phyloP scores from a whole-genome alignment of 331 rosid species.

The Arachis monticola region DNA sequence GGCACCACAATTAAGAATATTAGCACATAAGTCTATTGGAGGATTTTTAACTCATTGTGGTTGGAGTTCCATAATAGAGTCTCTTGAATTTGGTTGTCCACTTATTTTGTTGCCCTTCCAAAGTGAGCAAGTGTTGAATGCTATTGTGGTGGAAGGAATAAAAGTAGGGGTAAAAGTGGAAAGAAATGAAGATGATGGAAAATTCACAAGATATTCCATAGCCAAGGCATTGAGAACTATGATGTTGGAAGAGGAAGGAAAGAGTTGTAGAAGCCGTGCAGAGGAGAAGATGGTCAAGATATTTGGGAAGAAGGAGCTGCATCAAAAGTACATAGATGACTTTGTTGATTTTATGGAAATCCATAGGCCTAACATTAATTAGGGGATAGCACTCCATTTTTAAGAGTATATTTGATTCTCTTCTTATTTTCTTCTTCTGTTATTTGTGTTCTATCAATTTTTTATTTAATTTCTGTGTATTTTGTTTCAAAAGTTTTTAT shows the following conservation, averaged over 20 bases:
- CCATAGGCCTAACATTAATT: not conserved
- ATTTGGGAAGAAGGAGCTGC: conserved; percentile 33
- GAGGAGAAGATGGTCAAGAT: conserved; percentile 35
- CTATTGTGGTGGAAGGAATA: conserved; percentile 40
- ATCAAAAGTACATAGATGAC: conserved; percentile 39
- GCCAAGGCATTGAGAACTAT: conserved; percentile 26
- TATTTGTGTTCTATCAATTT: not conserved
- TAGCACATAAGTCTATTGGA: conserved; percentile 19
- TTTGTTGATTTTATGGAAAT: conserved; percentile 16
- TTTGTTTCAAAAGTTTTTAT: too few relatives aligned
- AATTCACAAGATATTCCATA: conserved; percentile 14
- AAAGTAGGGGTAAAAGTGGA: conserved; percentile 42
- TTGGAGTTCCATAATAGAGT: conserved; percentile 1
- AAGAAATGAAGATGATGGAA: conserved; percentile 1
- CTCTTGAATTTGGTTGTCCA: conserved; percentile 24
- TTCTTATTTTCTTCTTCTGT: not conserved
- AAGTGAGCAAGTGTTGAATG: conserved; percentile 42
- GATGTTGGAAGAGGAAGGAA: conserved; percentile 18
- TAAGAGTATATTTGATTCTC: too few relatives aligned
- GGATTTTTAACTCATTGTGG: conserved; percentile 26
- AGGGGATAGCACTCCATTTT: not conserved
- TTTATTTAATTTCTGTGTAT: too few relatives aligned
- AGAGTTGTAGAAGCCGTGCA: conserved; percentile 10
- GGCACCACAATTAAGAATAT: conserved; percentile 19
- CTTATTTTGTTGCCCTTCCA: conserved; percentile 42